These are phyloP conservation scores for Rhizopogon salebrosus DNA, from an alignment of 768 basidiomycete genomes.

Conservation along the genomic window DNA sequence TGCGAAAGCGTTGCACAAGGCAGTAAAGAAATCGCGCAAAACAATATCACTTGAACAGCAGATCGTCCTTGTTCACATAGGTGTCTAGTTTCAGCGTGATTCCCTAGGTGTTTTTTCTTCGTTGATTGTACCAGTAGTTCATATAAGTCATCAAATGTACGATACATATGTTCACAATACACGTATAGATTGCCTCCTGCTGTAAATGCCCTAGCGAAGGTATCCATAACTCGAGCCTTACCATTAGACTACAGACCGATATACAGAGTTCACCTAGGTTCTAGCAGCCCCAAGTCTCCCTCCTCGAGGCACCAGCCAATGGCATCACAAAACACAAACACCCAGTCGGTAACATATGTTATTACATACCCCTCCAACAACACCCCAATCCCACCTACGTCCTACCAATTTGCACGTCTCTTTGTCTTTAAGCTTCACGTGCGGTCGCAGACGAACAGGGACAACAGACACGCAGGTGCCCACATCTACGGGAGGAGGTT, in stretches of 20 bases:
- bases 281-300: constrained; percentile 29
- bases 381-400: no score
- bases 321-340: constrained; percentile 76
- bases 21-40: constrained; percentile 12
- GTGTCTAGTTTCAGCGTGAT: no score
- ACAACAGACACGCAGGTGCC: constrained; percentile 2
- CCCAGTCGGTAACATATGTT: constrained; percentile 69
- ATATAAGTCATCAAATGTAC: no score
- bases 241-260: not conserved
- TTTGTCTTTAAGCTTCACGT: constrained; percentile 15
- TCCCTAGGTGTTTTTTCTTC: no score
- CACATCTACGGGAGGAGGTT: constrained; percentile 48
- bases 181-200: no score
- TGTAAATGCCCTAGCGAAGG: no score
- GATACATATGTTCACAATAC: no score
- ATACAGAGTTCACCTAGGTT: not conserved
- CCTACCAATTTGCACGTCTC: constrained; percentile 32
- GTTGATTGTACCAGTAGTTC: no score
- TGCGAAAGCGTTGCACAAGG: not conserved
- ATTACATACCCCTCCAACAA: constrained; percentile 64
- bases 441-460: constrained; percentile 17
- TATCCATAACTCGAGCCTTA: not conserved
- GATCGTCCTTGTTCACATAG: constrained; percentile 21
- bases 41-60: constrained; percentile 18
- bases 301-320: constrained; percentile 48